A percentile compares a stretch with the other conserved stretches of the same genome.
These are phyloP conservation scores for Serendipita sp. DNA, from an alignment of 768 basidiomycete species.

Conservation along the genomic window DNA sequence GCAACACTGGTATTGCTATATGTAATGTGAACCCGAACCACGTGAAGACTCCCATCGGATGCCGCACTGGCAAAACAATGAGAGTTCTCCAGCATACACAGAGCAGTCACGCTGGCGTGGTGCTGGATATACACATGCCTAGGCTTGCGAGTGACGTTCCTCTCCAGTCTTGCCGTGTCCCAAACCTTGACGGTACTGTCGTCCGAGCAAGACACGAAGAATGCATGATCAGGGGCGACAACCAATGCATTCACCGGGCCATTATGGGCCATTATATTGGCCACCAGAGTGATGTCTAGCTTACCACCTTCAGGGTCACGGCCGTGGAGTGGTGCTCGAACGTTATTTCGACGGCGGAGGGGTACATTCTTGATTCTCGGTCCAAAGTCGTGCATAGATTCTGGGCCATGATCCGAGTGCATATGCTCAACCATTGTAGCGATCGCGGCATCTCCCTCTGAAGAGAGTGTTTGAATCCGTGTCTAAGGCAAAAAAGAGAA, in stretches of 20 bases:
- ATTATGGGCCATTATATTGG: constrained; percentile 69
- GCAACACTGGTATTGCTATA: constrained; percentile 46
- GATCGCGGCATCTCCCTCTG: background rate
- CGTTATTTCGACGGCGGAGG: constrained; percentile 55
- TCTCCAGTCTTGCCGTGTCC: constrained; percentile 69
- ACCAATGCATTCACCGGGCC: constrained; percentile 65
- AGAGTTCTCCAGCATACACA: constrained; percentile 71
- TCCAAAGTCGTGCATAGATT: constrained; percentile 82
- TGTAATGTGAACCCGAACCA: constrained; percentile 67
- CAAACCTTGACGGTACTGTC: constrained; percentile 27
- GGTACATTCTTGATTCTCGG: constrained; percentile 73
- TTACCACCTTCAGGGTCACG: constrained; percentile 47
- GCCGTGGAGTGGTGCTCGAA: constrained; percentile 47
- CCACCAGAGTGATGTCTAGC: constrained; percentile 65
- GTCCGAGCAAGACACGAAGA: constrained; percentile 39
- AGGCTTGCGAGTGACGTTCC: constrained; percentile 76
- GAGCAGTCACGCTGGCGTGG: constrained; percentile 46
- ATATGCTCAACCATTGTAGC: constrained; percentile 58
- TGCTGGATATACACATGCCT: constrained; percentile 25
- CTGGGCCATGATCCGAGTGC: constrained; percentile 68
- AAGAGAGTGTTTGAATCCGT: background rate
- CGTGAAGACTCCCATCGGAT: constrained; percentile 19
- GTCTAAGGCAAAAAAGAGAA: background rate
- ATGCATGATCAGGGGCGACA: constrained; percentile 84
- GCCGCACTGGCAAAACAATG: constrained; percentile 63